A percentile compares a stretch with the other conserved stretches of the same genome.
Conservation (phyloP, 1,284 basidiomycete genomes). For the Ceratobasidium sp. region DNA sequence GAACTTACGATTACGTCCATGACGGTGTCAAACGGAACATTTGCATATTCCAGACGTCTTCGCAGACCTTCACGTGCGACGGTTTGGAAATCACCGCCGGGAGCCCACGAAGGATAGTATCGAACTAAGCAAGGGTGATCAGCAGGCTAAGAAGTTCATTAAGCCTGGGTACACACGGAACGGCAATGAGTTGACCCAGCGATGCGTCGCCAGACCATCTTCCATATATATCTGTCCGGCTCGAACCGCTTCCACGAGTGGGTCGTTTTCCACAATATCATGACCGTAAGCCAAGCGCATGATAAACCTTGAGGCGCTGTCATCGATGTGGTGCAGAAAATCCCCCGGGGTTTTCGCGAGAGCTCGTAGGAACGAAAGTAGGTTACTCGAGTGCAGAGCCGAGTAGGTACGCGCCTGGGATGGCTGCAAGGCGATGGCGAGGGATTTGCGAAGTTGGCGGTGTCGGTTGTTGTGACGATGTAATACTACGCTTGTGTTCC, state of each 20-base stretch:
- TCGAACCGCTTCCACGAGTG: constrained; percentile 8
- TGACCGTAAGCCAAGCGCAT: constrained; percentile 35
- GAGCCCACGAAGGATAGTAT: constrained; percentile 26
- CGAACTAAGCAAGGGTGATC: constrained; percentile 5
- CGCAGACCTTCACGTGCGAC: constrained; percentile 11
- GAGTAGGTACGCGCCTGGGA: constrained; percentile 33
- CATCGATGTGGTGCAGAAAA: constrained; percentile 20
- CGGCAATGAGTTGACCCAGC: constrained; percentile 34
- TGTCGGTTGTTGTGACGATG: constrained; percentile 31
- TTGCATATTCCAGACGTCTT: constrained; percentile 29
- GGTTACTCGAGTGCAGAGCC: constrained; percentile 19
- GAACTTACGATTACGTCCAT: constrained; percentile 11
- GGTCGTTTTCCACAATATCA: constrained; percentile 34
- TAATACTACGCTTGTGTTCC: constrained; percentile 25
- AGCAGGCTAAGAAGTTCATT: background rate
- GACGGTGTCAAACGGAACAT: constrained; percentile 23
- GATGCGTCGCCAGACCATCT: constrained; percentile 27
- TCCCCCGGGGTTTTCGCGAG: constrained; percentile 26
- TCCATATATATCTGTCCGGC: constrained; percentile 24
- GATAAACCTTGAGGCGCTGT: constrained; percentile 30
- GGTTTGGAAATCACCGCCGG: constrained; percentile 27
- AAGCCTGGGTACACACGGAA: constrained; percentile 7
- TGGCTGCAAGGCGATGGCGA: constrained; percentile 18
- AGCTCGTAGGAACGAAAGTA: constrained; percentile 1
- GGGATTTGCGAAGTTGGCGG: constrained; percentile 21